Evolutionary conservation across 2,329 filamentous ascomycete species (phyloP), one percentile per base, ranked within the genome.

Genomic region (Aspergillus pseudonomiae): DNA sequence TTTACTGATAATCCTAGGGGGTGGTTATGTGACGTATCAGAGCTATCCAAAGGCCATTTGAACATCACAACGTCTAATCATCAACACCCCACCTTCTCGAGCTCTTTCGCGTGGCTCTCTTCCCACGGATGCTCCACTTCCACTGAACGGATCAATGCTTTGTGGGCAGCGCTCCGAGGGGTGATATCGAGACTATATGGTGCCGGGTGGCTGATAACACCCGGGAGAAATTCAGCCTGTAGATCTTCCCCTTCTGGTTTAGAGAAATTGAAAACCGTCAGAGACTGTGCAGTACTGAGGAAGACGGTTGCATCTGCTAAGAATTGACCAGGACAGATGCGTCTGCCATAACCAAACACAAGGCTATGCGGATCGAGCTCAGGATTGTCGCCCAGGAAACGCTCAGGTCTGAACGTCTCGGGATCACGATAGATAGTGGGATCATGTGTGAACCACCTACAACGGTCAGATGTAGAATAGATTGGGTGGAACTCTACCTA

Each of bases 251-350:
- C 73, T 21, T 67, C 64, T 60, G 81, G 81, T 11, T 62, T 63
- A 4, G 45, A 48, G 16, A 85, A 73, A 4, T 77, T 70, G 57
- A 87, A 86, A 0, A 80, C 80, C 0, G 85, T 77, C 1, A 88
- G 71, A 0, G 77, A 71, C 34, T 82, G 81, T 0, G 77, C 81
- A 24, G 82, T 75, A 19, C 68, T 79, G 12, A 82, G 63, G 62
- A 76, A 83, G 0, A 83, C 34, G 0, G 77, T 74, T 5, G 72
- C 72, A n/a, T 82, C 79, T 0, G 81, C 81, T 11, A 82, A 69
- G n/a, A 76, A 64, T 6, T 75, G 71, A 1, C 79, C 81, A 0
- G 79, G 78, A 59, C 80, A 83, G n/a, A 80, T 73, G 5, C 79
- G 76, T 1, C 79, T 73, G 4, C 81, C 79, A 54, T 76, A 82